Evolutionary conservation across 805 yeast species (phyloP), one percentile per base, ranked within the genome.

Genomic region (Candida awuae): DNA sequence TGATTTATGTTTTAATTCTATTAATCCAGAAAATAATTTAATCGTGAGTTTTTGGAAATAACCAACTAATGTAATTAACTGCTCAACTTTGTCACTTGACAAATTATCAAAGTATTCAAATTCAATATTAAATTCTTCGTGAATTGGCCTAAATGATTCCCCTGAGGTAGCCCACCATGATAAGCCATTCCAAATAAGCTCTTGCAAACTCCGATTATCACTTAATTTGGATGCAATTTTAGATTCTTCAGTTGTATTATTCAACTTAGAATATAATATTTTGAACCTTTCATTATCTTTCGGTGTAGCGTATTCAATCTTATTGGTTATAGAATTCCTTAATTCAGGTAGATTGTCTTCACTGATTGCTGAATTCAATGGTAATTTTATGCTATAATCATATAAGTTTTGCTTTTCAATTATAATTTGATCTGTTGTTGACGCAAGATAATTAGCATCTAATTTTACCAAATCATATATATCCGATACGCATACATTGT

Each of bases 151-250:
- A 33, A 68, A 63, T 29, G 69, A 66, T 43, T 78, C 82, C 8
- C 92, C 94, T 1, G 92, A 90, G 22, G 83, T 71, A 3, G 94
- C 94, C 86, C 90, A 84, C 92, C 92, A 84, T 16, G 82, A 63
- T 42, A 83, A 70, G 1, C 87, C 87, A 38, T 72, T 66, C 83
- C 84, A 78, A 1, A 78, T 62, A 29, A 71, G 63, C 48, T 76
- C 79, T 38, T 66, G 64, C 71, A 83, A 69, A 2, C 81, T 67
- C 17, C 67, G 55, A 1, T 76, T 65, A 35, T 71, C 75, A 1
- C 38, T 34, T 2, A 41, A 32, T 25, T 37, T 29, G 4, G 73
- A 64, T 12, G 38, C 37, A 22, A 41, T 19, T n/a, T 27, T n/a
- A 3, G 17, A 19, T 19, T 36, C 33, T 6, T n/a, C 18, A n/a